phyloP scores from a whole-genome alignment of 176 grass and related monocot genomes.

The Tillandsia leiboldiana region DNA sequence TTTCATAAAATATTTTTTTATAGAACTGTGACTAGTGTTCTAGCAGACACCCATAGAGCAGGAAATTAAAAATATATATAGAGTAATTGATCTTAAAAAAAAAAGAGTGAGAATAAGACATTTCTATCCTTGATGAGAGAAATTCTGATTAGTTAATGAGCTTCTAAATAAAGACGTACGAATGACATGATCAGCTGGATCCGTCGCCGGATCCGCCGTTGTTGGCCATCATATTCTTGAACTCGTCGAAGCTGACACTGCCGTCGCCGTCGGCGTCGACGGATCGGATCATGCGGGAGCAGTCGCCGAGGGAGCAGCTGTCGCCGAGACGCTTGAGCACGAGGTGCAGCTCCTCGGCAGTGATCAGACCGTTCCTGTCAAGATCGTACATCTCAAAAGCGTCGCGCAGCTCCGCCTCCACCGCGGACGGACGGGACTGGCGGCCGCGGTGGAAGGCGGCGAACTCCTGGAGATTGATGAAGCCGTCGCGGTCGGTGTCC shows the following conservation, averaged over 20 bases:
- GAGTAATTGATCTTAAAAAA: too few species aligned
- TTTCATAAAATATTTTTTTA: too few species aligned
- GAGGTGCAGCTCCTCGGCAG: conserved; percentile 52
- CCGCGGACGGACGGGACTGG: neutral
- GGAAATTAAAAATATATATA: too few species aligned
- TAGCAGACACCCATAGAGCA: too few species aligned
- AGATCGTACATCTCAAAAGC: conserved; percentile 71
- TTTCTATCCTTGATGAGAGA: too few species aligned
- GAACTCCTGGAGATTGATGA: conserved; percentile 65
- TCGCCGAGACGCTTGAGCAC: conserved; percentile 48
- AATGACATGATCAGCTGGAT: neutral
- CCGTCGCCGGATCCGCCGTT: neutral
- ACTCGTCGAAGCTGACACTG: conserved; percentile 66
- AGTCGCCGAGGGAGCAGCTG: conserved; percentile 42
- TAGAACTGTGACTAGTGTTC: too few species aligned
- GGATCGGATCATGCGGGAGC: conserved; percentile 55
- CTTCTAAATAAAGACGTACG: too few species aligned
- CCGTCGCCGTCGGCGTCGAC: conserved; percentile 78
- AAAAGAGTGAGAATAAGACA: too few species aligned
- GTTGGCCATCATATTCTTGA: conserved; percentile 80
- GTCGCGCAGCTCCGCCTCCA: conserved; percentile 52
- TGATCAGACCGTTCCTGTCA: conserved; percentile 60
- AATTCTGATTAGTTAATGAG: too few species aligned
- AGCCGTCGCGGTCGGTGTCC: conserved; percentile 67
- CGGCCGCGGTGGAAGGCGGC: conserved; percentile 41